Conservation (phyloP, 768 basidiomycete species). For the Collybia sordida region DNA sequence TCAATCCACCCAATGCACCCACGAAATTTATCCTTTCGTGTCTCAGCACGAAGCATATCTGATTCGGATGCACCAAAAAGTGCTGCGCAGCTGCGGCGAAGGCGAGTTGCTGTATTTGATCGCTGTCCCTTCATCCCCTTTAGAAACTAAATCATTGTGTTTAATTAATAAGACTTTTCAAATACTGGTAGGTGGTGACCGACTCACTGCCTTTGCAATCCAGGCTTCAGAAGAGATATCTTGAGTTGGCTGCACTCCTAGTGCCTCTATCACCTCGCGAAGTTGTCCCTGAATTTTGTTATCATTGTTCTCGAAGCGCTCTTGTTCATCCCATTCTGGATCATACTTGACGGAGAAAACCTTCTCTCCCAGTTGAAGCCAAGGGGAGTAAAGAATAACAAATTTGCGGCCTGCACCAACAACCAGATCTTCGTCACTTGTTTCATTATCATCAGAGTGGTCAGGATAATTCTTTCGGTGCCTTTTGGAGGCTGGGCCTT, state of each 20-base stretch:
- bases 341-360: constrained; percentile 5
- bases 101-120: constrained; percentile 12
- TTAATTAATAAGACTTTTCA: no score
- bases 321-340: neutral
- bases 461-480: constrained; percentile 2
- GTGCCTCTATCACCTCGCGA: constrained; percentile 3
- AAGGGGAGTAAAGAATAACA: constrained; percentile 9
- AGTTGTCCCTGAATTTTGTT: constrained; percentile 14
- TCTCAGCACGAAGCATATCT: constrained; percentile 8
- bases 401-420: constrained; percentile 15
- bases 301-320: constrained; percentile 12
- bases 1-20: constrained; percentile 15
- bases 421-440: constrained; percentile 7
- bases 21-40: constrained; percentile 13
- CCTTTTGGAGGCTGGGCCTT: constrained; percentile 6
- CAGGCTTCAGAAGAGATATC: no score
- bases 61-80: constrained; percentile 10
- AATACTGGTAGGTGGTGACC: no score
- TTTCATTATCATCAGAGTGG: constrained; percentile 2
- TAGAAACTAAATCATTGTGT: no score
- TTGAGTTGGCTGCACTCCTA: no score
- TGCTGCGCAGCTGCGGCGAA: constrained; percentile 10
- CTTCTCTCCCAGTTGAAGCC: constrained; percentile 8
- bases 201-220: no score
- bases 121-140: constrained; percentile 13